Conservation (phyloP, 176 grass and related monocot species). For the Eleusine coracana region DNA sequence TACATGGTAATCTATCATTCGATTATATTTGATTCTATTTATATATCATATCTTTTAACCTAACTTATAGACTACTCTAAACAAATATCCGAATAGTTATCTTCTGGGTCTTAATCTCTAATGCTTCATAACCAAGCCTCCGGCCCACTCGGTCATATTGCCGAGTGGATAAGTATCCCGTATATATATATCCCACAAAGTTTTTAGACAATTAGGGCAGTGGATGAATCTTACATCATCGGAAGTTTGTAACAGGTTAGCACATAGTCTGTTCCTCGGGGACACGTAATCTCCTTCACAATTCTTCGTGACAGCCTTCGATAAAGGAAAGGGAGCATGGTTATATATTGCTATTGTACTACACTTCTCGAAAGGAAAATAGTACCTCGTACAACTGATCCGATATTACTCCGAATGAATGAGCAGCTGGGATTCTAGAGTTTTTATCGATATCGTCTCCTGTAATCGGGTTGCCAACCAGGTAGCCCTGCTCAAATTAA, state of each 20-base stretch:
- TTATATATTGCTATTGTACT: neutral
- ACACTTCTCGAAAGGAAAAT: neutral
- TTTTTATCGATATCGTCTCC: neutral
- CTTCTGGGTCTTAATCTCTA: too few species aligned
- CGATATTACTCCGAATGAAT: conserved; percentile 23
- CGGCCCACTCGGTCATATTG: too few species aligned
- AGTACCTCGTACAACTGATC: conserved; percentile 14
- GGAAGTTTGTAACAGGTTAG: neutral
- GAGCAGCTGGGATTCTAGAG: neutral
- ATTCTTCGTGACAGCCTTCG: neutral
- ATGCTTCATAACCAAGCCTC: too few species aligned
- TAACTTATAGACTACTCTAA: too few species aligned
- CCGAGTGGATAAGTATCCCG: too few species aligned
- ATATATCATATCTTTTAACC: too few species aligned
- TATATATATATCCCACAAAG: too few species aligned
- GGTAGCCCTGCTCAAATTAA: neutral
- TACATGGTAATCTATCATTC: too few species aligned
- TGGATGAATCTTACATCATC: neutral
- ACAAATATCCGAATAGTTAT: too few species aligned
- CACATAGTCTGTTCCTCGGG: neutral
- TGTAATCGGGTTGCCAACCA: neutral
- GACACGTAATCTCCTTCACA: neutral
- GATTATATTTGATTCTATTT: too few species aligned
- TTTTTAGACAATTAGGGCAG: neutral
- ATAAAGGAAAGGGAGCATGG: neutral